Evolutionary conservation across 305 asterid genomes (phyloP).

Genomic region (Solanum hybrid): DNA sequence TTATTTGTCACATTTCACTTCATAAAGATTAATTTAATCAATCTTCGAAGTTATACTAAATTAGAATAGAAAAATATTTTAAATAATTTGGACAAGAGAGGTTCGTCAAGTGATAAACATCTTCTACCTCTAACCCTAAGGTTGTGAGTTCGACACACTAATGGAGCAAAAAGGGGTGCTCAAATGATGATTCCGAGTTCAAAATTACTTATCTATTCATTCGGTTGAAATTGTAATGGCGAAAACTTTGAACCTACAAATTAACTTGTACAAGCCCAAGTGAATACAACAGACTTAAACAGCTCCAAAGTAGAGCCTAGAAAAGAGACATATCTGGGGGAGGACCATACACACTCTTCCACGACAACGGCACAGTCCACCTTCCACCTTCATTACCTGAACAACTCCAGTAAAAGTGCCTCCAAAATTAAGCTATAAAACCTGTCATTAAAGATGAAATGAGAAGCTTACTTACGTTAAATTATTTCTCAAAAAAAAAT

Average conservation of each 20-base stretch:
- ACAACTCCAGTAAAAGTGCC: neutral
- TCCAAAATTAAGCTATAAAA: neutral
- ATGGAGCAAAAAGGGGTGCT: no score
- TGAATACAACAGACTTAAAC: neutral
- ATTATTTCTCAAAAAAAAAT: neutral
- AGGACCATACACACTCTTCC: slow-evolving; percentile 95
- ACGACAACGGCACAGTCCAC: slow-evolving; percentile 73
- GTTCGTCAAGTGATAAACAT: no score
- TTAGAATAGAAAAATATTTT: no score
- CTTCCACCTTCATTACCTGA: no score
- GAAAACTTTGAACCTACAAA: neutral
- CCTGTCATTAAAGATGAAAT: neutral
- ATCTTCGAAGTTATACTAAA: no score
- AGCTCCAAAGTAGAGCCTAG: slow-evolving; percentile 20
- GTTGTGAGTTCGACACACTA: no score
- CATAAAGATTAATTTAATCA: no score
- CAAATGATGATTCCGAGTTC: neutral
- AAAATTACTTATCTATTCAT: neutral
- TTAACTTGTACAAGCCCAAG: neutral
- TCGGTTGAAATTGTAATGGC: neutral
- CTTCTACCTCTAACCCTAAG: no score
- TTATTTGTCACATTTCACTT: no score
- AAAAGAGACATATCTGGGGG: slow-evolving; percentile 79
- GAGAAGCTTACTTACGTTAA: neutral
- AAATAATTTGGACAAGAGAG: no score